A percentile compares a stretch with the other conserved stretches of the same genome.
These are phyloP conservation scores for Coniosporium apollinis DNA, from an alignment of 495 filamentous ascomycete genomes.

Conservation along the genomic window DNA sequence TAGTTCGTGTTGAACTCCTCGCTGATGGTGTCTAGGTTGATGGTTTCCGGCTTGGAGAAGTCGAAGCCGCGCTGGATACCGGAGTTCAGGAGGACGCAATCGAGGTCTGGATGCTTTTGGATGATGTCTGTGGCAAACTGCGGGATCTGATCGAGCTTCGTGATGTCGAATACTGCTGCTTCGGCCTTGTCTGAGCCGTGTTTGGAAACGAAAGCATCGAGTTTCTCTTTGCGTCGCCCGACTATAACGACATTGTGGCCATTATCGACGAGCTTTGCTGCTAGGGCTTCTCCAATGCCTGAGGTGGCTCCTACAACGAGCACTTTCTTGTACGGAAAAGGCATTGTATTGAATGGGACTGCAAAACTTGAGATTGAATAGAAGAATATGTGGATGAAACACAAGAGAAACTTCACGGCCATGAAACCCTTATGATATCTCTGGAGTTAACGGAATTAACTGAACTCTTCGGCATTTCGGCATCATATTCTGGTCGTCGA, in stretches of 20 bases:
- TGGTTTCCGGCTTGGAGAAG: slow-evolving; percentile 39
- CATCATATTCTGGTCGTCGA: too few relatives aligned
- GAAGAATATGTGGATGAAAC: too few relatives aligned
- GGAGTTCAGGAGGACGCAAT: slow-evolving; percentile 39
- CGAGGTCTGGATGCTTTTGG: slow-evolving; percentile 36
- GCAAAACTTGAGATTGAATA: too few relatives aligned
- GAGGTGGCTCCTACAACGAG: slow-evolving; percentile 56
- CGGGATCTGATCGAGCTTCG: slow-evolving; percentile 39
- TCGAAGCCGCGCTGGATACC: slow-evolving; percentile 42
- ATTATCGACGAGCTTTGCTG: slow-evolving; percentile 42
- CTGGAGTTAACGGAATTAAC: too few relatives aligned
- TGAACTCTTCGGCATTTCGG: too few relatives aligned
- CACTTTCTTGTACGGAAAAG: slow-evolving; percentile 41
- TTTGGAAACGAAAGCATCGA: slow-evolving; percentile 43
- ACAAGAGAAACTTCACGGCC: too few relatives aligned
- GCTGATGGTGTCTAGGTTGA: slow-evolving; percentile 35
- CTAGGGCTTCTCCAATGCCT: slow-evolving; percentile 52
- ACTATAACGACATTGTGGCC: slow-evolving; percentile 44
- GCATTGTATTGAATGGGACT: too few relatives aligned
- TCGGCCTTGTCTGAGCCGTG: slow-evolving; percentile 38
- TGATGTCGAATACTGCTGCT: slow-evolving; percentile 44
- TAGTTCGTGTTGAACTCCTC: slow-evolving; percentile 54
- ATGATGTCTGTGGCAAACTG: slow-evolving; percentile 38
- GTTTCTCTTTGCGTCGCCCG: slow-evolving; percentile 47
- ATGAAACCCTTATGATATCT: too few relatives aligned